phyloP scores from a whole-genome alignment of 2,329 filamentous ascomycete genomes.

The Ophiostoma montium region DNA sequence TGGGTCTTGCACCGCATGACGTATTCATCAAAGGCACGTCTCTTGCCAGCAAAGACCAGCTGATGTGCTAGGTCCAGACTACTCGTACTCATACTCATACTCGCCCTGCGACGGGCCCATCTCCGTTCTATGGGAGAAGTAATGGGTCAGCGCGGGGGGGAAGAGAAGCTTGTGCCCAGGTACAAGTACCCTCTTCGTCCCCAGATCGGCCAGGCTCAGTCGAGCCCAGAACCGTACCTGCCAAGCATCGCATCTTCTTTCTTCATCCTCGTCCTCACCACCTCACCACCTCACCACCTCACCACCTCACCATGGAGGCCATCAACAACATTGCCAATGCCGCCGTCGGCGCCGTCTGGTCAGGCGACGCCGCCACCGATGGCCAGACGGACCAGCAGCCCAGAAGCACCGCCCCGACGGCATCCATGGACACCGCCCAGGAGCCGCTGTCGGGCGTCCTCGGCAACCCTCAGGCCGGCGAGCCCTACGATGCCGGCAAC shows the following conservation, averaged over 20 bases:
- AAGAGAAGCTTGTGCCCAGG: no score
- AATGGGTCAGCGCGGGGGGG: no score
- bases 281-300: conserved; percentile 20
- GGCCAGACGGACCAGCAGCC: background rate
- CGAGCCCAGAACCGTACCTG: no score
- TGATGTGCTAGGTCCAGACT: no score
- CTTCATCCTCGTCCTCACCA: background rate
- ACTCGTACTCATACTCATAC: no score
- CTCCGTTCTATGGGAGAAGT: no score
- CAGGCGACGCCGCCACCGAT: conserved; percentile 19
- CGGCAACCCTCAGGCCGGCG: conserved; percentile 51
- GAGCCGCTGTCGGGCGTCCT: conserved; percentile 61
- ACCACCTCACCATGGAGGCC: conserved; percentile 40
- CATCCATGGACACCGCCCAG: conserved; percentile 20
- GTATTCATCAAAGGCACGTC: no score
- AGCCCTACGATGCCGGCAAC: conserved; percentile 73
- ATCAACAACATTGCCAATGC: conserved; percentile 41
- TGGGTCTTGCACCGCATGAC: no score
- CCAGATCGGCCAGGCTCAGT: no score
- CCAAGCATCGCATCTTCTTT: no score
- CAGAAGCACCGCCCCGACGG: background rate
- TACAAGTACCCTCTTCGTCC: background rate
- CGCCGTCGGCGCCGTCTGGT: conserved; percentile 35
- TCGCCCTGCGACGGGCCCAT: no score
- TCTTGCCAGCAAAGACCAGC: no score